These are phyloP conservation scores for Rhododendron griersonianum DNA, from an alignment of 148 eudicot genomes.

Conservation along the genomic window DNA sequence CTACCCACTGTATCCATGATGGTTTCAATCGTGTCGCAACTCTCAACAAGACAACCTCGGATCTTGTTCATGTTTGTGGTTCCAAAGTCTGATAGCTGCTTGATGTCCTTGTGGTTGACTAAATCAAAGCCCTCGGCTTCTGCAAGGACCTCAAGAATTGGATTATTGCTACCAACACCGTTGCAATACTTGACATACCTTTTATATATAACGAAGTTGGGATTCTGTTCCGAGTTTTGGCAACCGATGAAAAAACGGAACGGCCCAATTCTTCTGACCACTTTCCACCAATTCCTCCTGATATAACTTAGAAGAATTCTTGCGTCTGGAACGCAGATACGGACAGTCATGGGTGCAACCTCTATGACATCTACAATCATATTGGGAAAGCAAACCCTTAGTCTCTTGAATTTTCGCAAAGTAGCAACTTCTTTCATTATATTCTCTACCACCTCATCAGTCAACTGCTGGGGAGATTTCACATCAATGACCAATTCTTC, in stretches of 20 bases:
- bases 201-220: no score
- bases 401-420: background rate
- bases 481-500: slow-evolving; percentile 18
- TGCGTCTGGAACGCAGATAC: background rate
- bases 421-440: background rate
- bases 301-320: background rate
- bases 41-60: slow-evolving; percentile 7
- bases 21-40: slow-evolving; percentile 1
- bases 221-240: background rate
- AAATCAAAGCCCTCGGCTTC: background rate
- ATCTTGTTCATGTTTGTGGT: background rate
- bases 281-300: background rate
- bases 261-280: background rate
- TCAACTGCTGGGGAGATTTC: background rate
- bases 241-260: slow-evolving; percentile 2
- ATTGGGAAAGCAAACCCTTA: background rate
- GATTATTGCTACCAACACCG: background rate
- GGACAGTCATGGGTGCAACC: background rate
- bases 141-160: background rate
- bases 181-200: background rate
- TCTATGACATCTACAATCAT: background rate
- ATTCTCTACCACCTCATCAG: background rate
- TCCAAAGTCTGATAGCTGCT: background rate
- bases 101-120: slow-evolving; percentile 6
- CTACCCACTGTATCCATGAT: background rate